phyloP scores from a whole-genome alignment of 139 green algal species.

The Chlamydomonas applanata region DNA sequence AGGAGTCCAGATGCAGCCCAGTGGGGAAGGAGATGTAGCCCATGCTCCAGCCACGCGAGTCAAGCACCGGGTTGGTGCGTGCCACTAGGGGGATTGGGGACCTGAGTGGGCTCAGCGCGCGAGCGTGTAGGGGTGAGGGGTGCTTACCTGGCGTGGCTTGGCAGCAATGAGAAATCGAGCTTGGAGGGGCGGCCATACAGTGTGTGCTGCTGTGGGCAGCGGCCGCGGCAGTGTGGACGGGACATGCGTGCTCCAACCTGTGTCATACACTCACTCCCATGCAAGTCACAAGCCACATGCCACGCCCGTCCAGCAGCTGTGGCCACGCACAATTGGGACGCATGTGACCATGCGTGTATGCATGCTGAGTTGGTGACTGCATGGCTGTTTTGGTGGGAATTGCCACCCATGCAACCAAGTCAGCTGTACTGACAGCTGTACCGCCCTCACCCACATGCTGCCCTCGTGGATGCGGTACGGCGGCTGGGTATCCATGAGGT shows the following conservation, averaged over 20 bases:
- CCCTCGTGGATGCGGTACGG: conserved; percentile 1
- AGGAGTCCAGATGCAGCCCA: neutral
- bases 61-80: neutral
- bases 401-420: too few species aligned
- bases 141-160: neutral
- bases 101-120: neutral
- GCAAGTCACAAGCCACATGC: too few species aligned
- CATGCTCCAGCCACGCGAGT: neutral
- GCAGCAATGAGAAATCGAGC: neutral
- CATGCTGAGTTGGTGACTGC: too few species aligned
- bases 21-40: conserved; percentile 7
- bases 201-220: too few species aligned
- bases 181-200: too few species aligned
- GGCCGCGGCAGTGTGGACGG: too few species aligned
- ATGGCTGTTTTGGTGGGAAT: too few species aligned
- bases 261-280: too few species aligned
- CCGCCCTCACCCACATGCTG: neutral
- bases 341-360: too few species aligned
- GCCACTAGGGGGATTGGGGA: neutral
- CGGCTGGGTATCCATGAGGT: conserved; percentile 1
- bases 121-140: neutral
- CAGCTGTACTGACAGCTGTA: neutral
- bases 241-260: too few species aligned
- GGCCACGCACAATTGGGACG: too few species aligned
- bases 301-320: too few species aligned